Evolutionary conservation across 78 protist species (phyloP).

Genomic region (Dictyostelium intermedium): DNA sequence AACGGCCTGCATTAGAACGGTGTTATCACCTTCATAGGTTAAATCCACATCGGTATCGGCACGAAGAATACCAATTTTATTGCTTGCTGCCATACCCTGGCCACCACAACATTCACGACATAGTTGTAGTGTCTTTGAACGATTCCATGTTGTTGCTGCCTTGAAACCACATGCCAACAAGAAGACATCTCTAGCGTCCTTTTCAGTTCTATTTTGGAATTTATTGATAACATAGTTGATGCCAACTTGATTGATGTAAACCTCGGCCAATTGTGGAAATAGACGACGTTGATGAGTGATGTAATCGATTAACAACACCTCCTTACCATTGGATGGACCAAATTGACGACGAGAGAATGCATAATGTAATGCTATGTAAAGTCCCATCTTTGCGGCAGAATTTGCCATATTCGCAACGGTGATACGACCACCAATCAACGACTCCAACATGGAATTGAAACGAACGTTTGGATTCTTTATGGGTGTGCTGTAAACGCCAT

Average conservation of each 20-base stretch:
- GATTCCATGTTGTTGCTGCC: slow-evolving; percentile 80
- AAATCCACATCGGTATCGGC: slow-evolving; percentile 66
- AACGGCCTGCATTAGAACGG: slow-evolving; percentile 75
- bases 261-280: slow-evolving; percentile 75
- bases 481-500: slow-evolving; percentile 61
- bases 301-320: slow-evolving; percentile 46
- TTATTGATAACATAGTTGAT: slow-evolving; percentile 30
- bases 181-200: slow-evolving; percentile 71
- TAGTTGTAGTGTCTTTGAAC: slow-evolving; percentile 16
- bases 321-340: slow-evolving; percentile 40
- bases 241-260: slow-evolving; percentile 70
- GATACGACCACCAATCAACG: slow-evolving; percentile 83
- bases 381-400: slow-evolving; percentile 57
- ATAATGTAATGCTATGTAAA: slow-evolving; percentile 70
- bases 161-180: slow-evolving; percentile 78
- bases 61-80: slow-evolving; percentile 65
- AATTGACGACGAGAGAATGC: slow-evolving; percentile 77
- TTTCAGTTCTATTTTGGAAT: slow-evolving; percentile 52
- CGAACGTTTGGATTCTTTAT: slow-evolving; percentile 77
- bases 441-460: slow-evolving; percentile 78
- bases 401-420: slow-evolving; percentile 68
- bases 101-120: slow-evolving; percentile 81
- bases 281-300: slow-evolving; percentile 74
- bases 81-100: slow-evolving; percentile 62
- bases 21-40: slow-evolving; percentile 87